Percentiles rank a stretch among this genome's conserved stretches.
Conservation (phyloP, 2,329 filamentous ascomycete genomes). For the Penicillium sp. region DNA sequence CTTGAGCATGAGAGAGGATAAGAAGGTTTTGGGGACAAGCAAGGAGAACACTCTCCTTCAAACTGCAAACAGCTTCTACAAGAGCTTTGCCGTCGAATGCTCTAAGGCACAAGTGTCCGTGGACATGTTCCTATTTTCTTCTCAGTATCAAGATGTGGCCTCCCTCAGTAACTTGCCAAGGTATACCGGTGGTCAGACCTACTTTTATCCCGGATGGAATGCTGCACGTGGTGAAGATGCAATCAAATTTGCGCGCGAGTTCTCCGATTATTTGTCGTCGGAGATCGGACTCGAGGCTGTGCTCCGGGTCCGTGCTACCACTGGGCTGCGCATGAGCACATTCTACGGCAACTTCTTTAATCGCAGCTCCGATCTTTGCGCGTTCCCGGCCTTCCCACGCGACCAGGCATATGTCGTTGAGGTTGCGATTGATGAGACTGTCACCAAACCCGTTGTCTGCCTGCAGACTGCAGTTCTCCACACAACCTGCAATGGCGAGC, state of each 20-base stretch:
- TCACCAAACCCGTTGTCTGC: constrained; percentile 90
- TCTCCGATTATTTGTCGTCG: constrained; percentile 94
- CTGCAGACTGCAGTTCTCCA: constrained; percentile 94
- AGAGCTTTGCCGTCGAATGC: constrained; percentile 98
- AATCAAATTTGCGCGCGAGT: constrained; percentile 96
- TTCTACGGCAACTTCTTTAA: constrained; percentile 99
- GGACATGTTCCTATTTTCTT: constrained; percentile 97
- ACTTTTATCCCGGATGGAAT: constrained; percentile 98
- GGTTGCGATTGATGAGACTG: constrained; percentile 93
- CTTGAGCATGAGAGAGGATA: constrained; percentile 92
- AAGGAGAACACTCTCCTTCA: constrained; percentile 89
- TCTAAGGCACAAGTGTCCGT: constrained; percentile 99
- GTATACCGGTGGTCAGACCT: constrained; percentile 97
- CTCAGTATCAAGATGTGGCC: constrained; percentile 95
- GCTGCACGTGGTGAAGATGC: constrained; percentile 92
- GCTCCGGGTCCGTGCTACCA: constrained; percentile 91
- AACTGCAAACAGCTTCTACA: constrained; percentile 96
- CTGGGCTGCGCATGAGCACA: constrained; percentile 91
- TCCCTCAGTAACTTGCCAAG: constrained; percentile 93
- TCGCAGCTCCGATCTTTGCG: constrained; percentile 93
- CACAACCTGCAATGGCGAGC: constrained; percentile 96
- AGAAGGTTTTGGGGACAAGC: constrained; percentile 90
- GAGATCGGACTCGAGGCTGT: constrained; percentile 97
- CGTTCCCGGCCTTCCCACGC: constrained; percentile 95
- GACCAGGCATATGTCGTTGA: constrained; percentile 98